Evolutionary conservation across 441 rosid genomes (phyloP), one percentile per base, ranked within the genome.

Genomic region (Jatropha multifida): DNA sequence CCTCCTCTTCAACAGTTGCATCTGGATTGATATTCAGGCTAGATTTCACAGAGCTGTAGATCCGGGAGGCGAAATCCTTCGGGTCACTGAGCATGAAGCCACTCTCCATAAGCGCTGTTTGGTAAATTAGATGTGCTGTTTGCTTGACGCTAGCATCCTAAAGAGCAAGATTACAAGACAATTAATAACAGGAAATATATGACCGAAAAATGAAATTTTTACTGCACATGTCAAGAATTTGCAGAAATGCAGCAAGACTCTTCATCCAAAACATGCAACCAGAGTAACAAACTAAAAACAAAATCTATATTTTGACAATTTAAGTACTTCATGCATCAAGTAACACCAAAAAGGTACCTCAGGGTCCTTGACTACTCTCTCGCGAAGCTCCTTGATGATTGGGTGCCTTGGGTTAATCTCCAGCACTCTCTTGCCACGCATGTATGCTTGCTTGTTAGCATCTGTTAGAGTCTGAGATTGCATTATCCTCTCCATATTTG

Each of bases 351-450:
- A 13, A 8, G 5, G 9, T 90, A 94, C 98, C 99, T 94, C 94
- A 18, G 98, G 81, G 73, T 91, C 92, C 74, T 81, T 88, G 9
- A 85, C 92, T 13, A 93, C 85, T 85, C 96, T 90, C 78, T 91
- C 97, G 41, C 89, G 89, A 59, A 94, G 98, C 88, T 93, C 99
- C 87, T 93, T 94, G 81, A 94, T 82, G 82, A 94, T 93, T 3
- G 99, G 99, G 74, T 94, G 99, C 72, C 98, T 84, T 7, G 99
- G 97, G 79, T 94, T 94, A 74, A 94, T 89, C 90, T 94, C 99
- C 44, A 94, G 92, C 58, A 94, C 93, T 84, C 99, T 85, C 89
- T 93, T 94, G 73, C 97, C 99, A 0, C 89, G 89, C 99, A 93
- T 93, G 62, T 93, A 94, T 37, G 90, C 96, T 80, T 93, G 98